Conservation (phyloP, 2,329 filamentous ascomycete species). For the Claviceps sp. region DNA sequence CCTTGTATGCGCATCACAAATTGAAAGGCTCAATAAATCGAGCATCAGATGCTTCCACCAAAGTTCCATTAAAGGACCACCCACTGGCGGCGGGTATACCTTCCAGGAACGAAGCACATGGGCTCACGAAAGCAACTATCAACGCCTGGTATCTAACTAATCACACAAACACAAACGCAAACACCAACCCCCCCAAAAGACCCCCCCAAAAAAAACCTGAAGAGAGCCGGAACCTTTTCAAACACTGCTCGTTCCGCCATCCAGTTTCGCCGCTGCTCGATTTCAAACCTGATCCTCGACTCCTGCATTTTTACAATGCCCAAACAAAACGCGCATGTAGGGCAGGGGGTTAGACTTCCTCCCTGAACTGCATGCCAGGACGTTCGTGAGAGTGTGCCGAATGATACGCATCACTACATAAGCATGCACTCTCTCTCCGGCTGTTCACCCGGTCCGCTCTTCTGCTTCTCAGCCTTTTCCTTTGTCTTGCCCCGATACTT, state of each 20-base stretch:
- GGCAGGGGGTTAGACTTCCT: background rate
- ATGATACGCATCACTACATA: constrained; percentile 22
- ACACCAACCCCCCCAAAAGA: background rate
- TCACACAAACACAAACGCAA: background rate
- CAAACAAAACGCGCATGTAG: background rate
- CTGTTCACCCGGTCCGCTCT: constrained; percentile 17
- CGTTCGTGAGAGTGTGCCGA: background rate
- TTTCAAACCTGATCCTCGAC: background rate
- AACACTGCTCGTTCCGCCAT: too few species aligned
- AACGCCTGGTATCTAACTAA: constrained; percentile 3
- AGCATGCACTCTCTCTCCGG: constrained; percentile 35
- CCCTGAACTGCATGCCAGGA: too few species aligned
- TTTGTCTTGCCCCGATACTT: constrained; percentile 21
- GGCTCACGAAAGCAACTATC: background rate
- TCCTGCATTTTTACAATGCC: background rate
- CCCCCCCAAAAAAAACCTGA: background rate
- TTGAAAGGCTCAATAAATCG: too few species aligned
- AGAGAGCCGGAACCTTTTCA: background rate
- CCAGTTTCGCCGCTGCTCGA: background rate
- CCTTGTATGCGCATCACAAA: too few species aligned
- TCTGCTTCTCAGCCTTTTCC: constrained; percentile 24
- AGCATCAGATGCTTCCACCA: too few species aligned
- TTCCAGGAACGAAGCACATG: too few species aligned
- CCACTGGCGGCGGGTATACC: too few species aligned
- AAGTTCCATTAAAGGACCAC: too few species aligned